These are phyloP conservation scores for Diddensiella caesifluorescens DNA, from an alignment of 805 yeast species.

Conservation along the genomic window DNA sequence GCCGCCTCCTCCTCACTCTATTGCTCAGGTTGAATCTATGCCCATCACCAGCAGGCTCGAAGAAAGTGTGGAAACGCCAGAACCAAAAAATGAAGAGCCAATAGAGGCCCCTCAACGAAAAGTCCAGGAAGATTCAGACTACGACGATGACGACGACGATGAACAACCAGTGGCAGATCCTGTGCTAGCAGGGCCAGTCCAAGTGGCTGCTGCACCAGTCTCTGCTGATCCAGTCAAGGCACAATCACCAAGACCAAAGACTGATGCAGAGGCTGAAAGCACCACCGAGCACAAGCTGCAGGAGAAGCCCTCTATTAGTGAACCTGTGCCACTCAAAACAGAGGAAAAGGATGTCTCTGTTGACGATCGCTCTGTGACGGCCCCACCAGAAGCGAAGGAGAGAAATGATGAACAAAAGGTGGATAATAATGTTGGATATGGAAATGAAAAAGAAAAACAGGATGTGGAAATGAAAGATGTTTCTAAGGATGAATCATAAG, in stretches of 20 bases:
- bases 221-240: constrained; percentile 1
- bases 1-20: not conserved
- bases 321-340: too few relatives aligned
- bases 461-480: constrained; percentile 20
- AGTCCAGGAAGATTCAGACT: constrained; percentile 42
- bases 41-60: not conserved
- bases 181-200: constrained; percentile 1
- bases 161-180: constrained; percentile 3
- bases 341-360: too few relatives aligned
- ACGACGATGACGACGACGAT: constrained; percentile 35
- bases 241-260: not conserved
- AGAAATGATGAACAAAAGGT: not conserved
- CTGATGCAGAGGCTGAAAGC: not conserved
- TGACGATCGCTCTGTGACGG: not conserved
- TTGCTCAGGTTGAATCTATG: not conserved
- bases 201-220: constrained; percentile 2
- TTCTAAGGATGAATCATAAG: not conserved
- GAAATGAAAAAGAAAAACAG: constrained; percentile 5
- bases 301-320: too few relatives aligned
- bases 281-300: too few relatives aligned
- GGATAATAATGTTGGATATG: not conserved
- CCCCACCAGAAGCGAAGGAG: not conserved
- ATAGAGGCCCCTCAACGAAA: constrained; percentile 32
- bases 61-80: not conserved
- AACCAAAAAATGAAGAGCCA: constrained; percentile 9